Conservation (phyloP, 1,284 basidiomycete species). For the Pseudozyma sp. region DNA sequence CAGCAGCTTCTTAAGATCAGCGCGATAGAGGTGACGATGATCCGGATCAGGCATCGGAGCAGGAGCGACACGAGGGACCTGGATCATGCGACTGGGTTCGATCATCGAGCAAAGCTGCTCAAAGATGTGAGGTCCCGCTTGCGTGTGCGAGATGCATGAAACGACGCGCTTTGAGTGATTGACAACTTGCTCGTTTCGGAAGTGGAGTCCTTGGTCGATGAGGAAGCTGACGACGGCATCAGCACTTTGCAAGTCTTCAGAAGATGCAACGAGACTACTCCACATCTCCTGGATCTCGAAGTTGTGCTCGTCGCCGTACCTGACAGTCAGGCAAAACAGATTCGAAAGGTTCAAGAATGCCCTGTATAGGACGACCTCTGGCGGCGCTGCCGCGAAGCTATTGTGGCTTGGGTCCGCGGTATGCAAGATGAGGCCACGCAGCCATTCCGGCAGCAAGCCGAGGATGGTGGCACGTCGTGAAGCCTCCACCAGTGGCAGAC, state of each 20-base stretch:
- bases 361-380: conserved; percentile 42
- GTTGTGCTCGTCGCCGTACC: conserved; percentile 80
- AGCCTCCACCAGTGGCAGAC: conserved; percentile 76
- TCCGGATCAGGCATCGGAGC: conserved; percentile 62
- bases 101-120: conserved; percentile 86
- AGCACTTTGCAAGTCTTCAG: conserved; percentile 75
- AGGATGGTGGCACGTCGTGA: conserved; percentile 51
- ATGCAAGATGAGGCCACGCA: conserved; percentile 52
- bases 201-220: conserved; percentile 86
- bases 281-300: conserved; percentile 87
- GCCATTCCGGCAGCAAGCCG: conserved; percentile 59
- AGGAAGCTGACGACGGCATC: conserved; percentile 85
- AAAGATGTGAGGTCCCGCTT: conserved; percentile 80
- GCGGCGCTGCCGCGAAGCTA: conserved; percentile 29
- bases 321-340: conserved; percentile 83
- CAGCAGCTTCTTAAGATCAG: conserved; percentile 44
- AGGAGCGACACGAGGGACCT: conserved; percentile 77
- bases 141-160: conserved; percentile 84
- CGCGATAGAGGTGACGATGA: conserved; percentile 62
- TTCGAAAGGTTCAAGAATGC: conserved; percentile 76
- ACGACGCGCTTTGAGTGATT: conserved; percentile 84
- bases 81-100: conserved; percentile 82
- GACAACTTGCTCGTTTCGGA: conserved; percentile 82
- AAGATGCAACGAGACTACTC: conserved; percentile 77
- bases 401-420: conserved; percentile 22